phyloP scores from a whole-genome alignment of 345 rosid species.

The Punica granatum region DNA sequence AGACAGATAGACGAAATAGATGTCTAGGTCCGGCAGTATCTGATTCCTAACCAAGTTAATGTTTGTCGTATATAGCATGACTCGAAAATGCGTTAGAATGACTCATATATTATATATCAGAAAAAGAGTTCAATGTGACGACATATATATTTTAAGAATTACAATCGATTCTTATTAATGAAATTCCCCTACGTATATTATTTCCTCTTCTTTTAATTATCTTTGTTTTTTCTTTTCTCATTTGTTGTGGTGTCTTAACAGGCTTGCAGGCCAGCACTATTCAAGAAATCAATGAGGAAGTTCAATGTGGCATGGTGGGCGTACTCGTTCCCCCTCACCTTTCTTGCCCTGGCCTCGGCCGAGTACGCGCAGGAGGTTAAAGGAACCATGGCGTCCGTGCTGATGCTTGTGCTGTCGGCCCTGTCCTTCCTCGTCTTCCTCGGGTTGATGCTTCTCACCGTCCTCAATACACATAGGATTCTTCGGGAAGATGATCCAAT shows the following conservation, averaged over 20 bases:
- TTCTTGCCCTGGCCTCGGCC: conserved; percentile 51
- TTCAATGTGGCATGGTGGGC: conserved; percentile 71
- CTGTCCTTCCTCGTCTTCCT: conserved; percentile 44
- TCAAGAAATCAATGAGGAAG: conserved; percentile 59
- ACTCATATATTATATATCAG: not conserved
- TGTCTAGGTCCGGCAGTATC: not conserved
- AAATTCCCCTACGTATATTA: too few relatives aligned
- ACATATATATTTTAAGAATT: too few relatives aligned
- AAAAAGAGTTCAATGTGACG: too few relatives aligned
- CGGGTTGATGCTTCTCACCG: conserved; percentile 41
- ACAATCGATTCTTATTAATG: too few relatives aligned
- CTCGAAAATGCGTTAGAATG: not conserved
- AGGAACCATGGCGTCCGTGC: conserved; percentile 19
- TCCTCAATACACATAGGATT: conserved; percentile 25
- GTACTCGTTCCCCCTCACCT: conserved; percentile 45
- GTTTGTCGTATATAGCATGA: too few relatives aligned
- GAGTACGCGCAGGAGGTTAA: conserved; percentile 45
- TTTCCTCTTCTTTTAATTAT: too few relatives aligned
- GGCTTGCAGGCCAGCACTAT: conserved; percentile 53
- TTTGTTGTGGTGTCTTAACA: conserved; percentile 13
- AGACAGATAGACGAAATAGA: not conserved
- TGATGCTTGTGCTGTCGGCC: conserved; percentile 37
- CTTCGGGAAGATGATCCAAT: conserved; percentile 26
- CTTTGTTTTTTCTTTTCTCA: not conserved
- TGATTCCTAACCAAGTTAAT: not conserved